These are phyloP conservation scores for Rosa hybrid DNA, from an alignment of 331 rosid genomes.

Conservation along the genomic window DNA sequence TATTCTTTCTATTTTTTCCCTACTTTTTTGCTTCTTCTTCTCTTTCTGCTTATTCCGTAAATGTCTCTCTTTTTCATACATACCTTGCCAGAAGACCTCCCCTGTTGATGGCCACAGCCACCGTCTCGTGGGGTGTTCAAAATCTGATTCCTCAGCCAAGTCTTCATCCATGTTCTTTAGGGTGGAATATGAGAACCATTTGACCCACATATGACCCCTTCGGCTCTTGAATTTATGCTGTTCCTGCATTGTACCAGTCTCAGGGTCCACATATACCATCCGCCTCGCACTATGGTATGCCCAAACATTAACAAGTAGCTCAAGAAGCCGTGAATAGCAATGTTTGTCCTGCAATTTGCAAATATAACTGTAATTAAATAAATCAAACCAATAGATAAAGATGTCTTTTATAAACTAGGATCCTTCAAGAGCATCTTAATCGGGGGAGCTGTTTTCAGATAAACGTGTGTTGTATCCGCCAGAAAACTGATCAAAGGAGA, in stretches of 20 bases:
- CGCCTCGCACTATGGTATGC: slow-evolving; percentile 89
- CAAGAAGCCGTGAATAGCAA: slow-evolving; percentile 89
- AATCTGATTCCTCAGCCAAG: slow-evolving; percentile 78
- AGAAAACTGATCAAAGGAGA: not conserved
- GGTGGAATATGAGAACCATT: slow-evolving; percentile 70
- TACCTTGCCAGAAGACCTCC: slow-evolving; percentile 89
- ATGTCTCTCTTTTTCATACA: slow-evolving; percentile 69
- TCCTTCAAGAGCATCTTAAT: not conserved
- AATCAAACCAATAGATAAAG: not conserved
- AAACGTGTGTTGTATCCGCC: not conserved
- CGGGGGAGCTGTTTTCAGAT: not conserved
- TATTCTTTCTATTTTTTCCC: slow-evolving; percentile 69
- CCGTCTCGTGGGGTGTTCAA: slow-evolving; percentile 48
- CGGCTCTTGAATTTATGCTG: slow-evolving; percentile 73
- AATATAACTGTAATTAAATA: slow-evolving; percentile 7
- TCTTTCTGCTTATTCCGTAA: slow-evolving; percentile 70
- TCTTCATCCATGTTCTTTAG: slow-evolving; percentile 96
- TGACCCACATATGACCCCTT: slow-evolving; percentile 86
- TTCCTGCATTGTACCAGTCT: slow-evolving; percentile 81
- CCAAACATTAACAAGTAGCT: slow-evolving; percentile 88
- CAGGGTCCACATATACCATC: slow-evolving; percentile 75
- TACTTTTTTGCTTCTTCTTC: slow-evolving; percentile 76
- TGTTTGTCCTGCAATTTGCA: slow-evolving; percentile 68
- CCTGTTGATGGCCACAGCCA: slow-evolving; percentile 99
- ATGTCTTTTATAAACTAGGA: not conserved